phyloP scores from a whole-genome alignment of 2,329 filamentous ascomycete species.

The Diaporthe nobilis region DNA sequence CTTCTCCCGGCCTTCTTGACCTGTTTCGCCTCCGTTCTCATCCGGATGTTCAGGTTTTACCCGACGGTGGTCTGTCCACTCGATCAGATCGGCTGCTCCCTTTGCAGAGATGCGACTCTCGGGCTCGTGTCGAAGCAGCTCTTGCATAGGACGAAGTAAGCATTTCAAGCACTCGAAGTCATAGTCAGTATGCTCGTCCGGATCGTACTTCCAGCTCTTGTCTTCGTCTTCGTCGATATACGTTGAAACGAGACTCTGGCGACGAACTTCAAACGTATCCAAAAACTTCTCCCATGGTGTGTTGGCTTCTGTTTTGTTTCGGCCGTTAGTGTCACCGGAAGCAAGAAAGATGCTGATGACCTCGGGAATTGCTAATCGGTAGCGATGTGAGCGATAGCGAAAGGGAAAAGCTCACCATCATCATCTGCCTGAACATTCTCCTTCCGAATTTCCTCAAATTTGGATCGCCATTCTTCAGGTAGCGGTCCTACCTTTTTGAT shows the following conservation, averaged over 20 bases:
- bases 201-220: neutral
- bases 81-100: neutral
- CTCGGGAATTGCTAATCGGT: neutral
- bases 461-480: neutral
- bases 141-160: neutral
- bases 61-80: constrained; percentile 1
- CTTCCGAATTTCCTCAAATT: neutral
- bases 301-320: neutral
- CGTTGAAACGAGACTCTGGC: neutral
- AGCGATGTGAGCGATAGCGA: neutral
- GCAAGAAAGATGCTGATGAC: neutral
- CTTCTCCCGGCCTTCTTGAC: neutral
- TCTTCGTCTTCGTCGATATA: neutral
- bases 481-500: constrained; percentile 1
- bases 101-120: neutral
- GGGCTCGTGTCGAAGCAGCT: neutral
- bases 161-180: neutral
- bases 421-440: neutral
- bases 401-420: neutral
- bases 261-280: neutral
- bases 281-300: neutral
- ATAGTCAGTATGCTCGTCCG: neutral
- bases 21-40: too few relatives aligned
- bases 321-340: neutral
- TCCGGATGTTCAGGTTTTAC: neutral